Percentiles rank a stretch among this genome's conserved stretches.
Evolutionary conservation across 2,329 filamentous ascomycete species (phyloP).

Genomic region (Colletotrichum melonis): DNA sequence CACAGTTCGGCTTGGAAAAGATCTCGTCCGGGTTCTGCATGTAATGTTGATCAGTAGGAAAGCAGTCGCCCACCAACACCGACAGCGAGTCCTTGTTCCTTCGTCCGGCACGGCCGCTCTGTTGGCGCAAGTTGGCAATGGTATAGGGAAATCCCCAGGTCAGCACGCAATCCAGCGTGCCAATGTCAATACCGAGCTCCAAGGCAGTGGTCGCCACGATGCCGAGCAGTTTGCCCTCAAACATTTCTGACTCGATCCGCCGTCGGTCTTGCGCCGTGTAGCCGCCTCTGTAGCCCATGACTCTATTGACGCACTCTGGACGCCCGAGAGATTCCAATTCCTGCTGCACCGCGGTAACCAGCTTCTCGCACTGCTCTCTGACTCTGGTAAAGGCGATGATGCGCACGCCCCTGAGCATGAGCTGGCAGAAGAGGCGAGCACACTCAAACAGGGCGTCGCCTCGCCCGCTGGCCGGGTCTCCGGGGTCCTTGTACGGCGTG

Average conservation of each 20-base stretch:
- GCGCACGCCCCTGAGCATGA: conserved; percentile 87
- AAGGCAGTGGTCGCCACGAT: conserved; percentile 94
- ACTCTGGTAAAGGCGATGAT: conserved; percentile 95
- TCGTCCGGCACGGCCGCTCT: conserved; percentile 91
- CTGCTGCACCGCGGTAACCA: conserved; percentile 82
- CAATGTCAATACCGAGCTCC: conserved; percentile 95
- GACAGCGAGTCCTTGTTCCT: conserved; percentile 94
- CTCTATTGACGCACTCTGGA: conserved; percentile 78
- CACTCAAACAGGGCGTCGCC: conserved; percentile 86
- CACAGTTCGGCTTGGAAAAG: conserved; percentile 89
- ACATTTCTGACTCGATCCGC: conserved; percentile 94
- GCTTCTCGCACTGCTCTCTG: conserved; percentile 86
- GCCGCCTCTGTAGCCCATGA: conserved; percentile 96
- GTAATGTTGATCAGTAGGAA: conserved; percentile 93
- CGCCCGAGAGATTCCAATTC: conserved; percentile 81
- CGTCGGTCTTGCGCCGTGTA: conserved; percentile 93
- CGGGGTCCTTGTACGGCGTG: conserved; percentile 91
- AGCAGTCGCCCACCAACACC: conserved; percentile 88
- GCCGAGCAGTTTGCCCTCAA: conserved; percentile 90
- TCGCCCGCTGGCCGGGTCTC: conserved; percentile 86
- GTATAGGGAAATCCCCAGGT: conserved; percentile 96
- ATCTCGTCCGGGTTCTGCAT: conserved; percentile 97
- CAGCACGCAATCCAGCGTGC: conserved; percentile 90
- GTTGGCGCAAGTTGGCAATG: conserved; percentile 93
- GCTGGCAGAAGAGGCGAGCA: conserved; percentile 89